Evolutionary conservation across 2,329 filamentous ascomycete genomes (phyloP).

Genomic region (Aurifilum marmelostoma): DNA sequence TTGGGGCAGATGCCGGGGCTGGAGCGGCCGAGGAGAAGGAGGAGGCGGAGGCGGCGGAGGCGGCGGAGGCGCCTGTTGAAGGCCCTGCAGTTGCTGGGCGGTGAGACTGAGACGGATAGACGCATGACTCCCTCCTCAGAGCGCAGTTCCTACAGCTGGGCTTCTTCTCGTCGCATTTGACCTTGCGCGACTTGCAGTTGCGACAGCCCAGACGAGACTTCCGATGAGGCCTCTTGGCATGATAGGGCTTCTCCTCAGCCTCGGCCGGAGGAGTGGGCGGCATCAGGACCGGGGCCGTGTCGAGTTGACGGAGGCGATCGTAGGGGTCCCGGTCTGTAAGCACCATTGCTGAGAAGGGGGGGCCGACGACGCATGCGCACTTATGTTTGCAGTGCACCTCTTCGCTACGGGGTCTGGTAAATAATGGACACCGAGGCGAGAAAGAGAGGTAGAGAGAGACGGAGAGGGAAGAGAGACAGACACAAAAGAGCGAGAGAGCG

Average conservation of each 20-base stretch:
- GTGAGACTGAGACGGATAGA: slow-evolving; percentile 42
- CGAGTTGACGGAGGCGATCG: slow-evolving; percentile 7
- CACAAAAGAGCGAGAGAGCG: not conserved
- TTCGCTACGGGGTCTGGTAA: not conserved
- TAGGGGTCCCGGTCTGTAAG: slow-evolving; percentile 15
- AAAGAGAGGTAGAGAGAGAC: not conserved
- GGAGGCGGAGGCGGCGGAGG: not conserved
- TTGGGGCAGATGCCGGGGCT: not conserved
- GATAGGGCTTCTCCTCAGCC: slow-evolving; percentile 39
- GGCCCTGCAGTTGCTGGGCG: slow-evolving; percentile 12
- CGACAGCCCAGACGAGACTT: slow-evolving; percentile 58
- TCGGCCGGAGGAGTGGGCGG: slow-evolving; percentile 17
- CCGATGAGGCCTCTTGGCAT: slow-evolving; percentile 57
- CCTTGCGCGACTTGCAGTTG: slow-evolving; percentile 59
- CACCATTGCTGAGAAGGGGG: slow-evolving; percentile 18
- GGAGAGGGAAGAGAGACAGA: not conserved
- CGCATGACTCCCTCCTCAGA: slow-evolving; percentile 51
- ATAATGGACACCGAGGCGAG: no score
- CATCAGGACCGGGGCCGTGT: slow-evolving; percentile 3
- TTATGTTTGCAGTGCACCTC: slow-evolving; percentile 3
- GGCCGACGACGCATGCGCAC: slow-evolving; percentile 15
- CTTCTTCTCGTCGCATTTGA: slow-evolving; percentile 57
- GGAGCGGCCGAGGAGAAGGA: not conserved
- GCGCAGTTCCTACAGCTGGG: slow-evolving; percentile 55
- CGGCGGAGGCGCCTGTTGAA: slow-evolving; percentile 26